Base-by-base conservation (phyloP, 176 grass and related monocot species). In the Triticum aestivum region DNA sequence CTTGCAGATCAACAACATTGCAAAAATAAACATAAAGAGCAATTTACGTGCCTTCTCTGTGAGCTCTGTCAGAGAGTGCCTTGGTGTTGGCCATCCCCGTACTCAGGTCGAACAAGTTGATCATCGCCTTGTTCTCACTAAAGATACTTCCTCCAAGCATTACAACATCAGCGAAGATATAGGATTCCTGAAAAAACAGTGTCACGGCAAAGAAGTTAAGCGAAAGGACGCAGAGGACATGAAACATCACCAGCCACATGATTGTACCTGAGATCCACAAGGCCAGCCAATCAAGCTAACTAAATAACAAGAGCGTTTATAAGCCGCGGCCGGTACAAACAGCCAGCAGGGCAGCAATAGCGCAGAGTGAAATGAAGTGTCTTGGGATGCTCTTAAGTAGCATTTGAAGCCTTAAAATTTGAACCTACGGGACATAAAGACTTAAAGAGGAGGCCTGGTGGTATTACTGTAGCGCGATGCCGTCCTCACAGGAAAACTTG, bases 31-130 rank as follows among this genome's bases (percentile, higher is more conserved):
- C n/a, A 63, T 2, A 65, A 45, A 23, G 78, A 61, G 64, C 11
- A 79, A 61, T 78, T 34, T 59, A 24, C 10, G 63, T 91, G 88
- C 94, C 89, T 79, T 95, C 91, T 95, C 86, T 87, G 8, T 75
- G 84, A 86, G 39, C 9, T 89, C 75, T 83, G 68, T 89, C 81
- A 0, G 71, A 20, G 33, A 77, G 77, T 82, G 85, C 49, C 49
- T 89, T 88, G 2, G 62, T 68, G 82, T 73, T 88, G 73, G 91
- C 52, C 91, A 95, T 93, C 71, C 91, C 83, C 9, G 93, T 10
- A 21, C 81, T 89, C 65, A 89, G 78, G 61, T 95, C 91, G 10
- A 93, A 93, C 77, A 91, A 41, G 76, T 89, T 95, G 78, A 93
- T 91, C 94, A 95, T 89, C 51, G 77, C 64, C 30, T 82, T 54